These are phyloP conservation scores for Fusarium nurragi DNA, from an alignment of 2,329 filamentous ascomycete genomes.

Conservation along the genomic window DNA sequence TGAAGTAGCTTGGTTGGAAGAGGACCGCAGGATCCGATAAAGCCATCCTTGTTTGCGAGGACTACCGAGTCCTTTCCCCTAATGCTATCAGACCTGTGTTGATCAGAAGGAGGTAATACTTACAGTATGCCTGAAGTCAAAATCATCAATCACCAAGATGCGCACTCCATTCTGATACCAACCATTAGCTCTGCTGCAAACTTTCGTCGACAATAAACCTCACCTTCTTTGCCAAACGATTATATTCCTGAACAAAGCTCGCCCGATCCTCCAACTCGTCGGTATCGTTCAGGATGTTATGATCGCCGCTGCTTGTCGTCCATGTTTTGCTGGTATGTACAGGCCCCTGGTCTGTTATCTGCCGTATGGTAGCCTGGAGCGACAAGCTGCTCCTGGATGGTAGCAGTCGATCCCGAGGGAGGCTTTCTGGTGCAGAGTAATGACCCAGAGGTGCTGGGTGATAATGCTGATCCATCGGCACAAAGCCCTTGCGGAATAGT, in stretches of 20 bases:
- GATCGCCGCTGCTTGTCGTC: conserved; percentile 65
- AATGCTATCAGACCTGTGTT: conserved; percentile 8
- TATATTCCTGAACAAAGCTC: conserved; percentile 66
- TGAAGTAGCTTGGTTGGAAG: conserved; percentile 28
- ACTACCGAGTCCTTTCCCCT: conserved; percentile 35
- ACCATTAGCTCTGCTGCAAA: not conserved
- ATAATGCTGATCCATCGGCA: conserved; percentile 33
- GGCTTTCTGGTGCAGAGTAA: conserved; percentile 22
- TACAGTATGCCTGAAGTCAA: conserved; percentile 47
- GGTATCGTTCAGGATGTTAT: conserved; percentile 57
- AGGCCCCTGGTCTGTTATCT: conserved; percentile 34
- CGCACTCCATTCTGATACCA: conserved; percentile 62
- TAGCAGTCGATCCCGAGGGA: conserved; percentile 26
- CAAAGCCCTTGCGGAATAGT: not conserved
- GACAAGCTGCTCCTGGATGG: conserved; percentile 44
- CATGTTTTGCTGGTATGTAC: conserved; percentile 63
- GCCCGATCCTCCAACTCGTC: conserved; percentile 61
- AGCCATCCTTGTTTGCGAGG: conserved; percentile 52
- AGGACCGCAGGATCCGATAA: conserved; percentile 49
- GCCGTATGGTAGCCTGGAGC: conserved; percentile 42
- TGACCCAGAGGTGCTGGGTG: conserved; percentile 22
- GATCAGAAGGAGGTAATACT: conserved; percentile 25
- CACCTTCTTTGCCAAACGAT: conserved; percentile 68
- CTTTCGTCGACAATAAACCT: not conserved
- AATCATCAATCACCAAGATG: conserved; percentile 50